phyloP scores from a whole-genome alignment of 805 yeast species.

The Kazachstania bromeliacearum region DNA sequence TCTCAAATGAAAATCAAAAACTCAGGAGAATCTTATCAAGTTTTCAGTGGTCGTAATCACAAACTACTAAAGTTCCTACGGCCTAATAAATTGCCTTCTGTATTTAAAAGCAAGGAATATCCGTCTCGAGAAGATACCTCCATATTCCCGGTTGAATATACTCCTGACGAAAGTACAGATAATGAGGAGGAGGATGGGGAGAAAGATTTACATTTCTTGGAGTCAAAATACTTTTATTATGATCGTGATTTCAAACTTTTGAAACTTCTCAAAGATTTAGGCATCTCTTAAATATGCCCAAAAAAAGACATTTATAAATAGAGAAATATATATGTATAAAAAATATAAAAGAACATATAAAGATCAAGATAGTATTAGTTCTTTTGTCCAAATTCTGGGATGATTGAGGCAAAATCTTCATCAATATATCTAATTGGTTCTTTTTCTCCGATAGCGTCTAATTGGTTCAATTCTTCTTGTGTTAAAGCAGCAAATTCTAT shows the following conservation, averaged over 20 bases:
- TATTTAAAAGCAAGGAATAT: too few species aligned
- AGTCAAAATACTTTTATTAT: constrained; percentile 3
- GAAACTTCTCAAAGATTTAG: constrained; percentile 2
- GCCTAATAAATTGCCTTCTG: too few species aligned
- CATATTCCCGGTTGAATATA: too few species aligned
- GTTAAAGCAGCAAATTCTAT: constrained; percentile 33
- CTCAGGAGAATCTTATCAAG: too few species aligned
- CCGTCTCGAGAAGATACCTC: too few species aligned
- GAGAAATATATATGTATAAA: not conserved
- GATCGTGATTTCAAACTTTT: constrained; percentile 7
- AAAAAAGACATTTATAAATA: too few species aligned
- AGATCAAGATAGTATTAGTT: too few species aligned
- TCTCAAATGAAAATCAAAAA: too few species aligned
- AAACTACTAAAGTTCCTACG: too few species aligned
- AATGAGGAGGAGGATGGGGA: too few species aligned
- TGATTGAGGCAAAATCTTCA: constrained; percentile 17
- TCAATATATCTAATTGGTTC: constrained; percentile 29
- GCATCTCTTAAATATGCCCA: not conserved
- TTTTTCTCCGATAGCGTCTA: constrained; percentile 28
- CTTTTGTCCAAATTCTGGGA: constrained; percentile 30
- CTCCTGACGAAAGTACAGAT: too few species aligned
- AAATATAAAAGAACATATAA: not conserved
- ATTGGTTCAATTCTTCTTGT: constrained; percentile 33
- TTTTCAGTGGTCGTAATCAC: too few species aligned
- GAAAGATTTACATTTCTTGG: not conserved